Evolutionary conservation across 1,284 basidiomycete genomes (phyloP).

Genomic region (Ganoderma leucocontextum): DNA sequence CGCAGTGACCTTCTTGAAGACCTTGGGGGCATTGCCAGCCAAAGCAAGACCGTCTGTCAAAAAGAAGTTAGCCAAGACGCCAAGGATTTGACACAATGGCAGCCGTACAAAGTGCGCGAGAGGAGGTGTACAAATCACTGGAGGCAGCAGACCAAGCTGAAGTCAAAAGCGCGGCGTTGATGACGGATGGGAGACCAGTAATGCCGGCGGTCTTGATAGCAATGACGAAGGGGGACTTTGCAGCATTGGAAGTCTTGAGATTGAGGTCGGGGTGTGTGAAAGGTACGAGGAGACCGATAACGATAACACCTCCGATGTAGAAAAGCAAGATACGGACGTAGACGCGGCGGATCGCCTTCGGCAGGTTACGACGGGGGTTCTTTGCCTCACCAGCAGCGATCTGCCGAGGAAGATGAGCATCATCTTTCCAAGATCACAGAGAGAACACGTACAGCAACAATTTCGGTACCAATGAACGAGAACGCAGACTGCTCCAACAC

Average conservation of each 20-base stretch:
- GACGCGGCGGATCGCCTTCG: constrained; percentile 71
- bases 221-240: constrained; percentile 85
- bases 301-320: constrained; percentile 64
- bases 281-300: constrained; percentile 83
- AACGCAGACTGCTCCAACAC: constrained; percentile 72
- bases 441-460: constrained; percentile 68
- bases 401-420: constrained; percentile 16
- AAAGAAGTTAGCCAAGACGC: not conserved
- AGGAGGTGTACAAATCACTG: constrained; percentile 85
- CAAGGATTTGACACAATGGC: not conserved
- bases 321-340: constrained; percentile 80
- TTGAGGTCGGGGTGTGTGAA: constrained; percentile 67
- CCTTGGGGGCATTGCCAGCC: constrained; percentile 79
- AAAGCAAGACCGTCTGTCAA: constrained; percentile 76
- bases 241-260: constrained; percentile 64
- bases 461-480: constrained; percentile 80
- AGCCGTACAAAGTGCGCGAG: constrained; percentile 78
- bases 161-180: constrained; percentile 88
- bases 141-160: constrained; percentile 90
- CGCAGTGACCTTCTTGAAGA: constrained; percentile 75
- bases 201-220: constrained; percentile 81
- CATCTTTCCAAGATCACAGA: constrained; percentile 8
- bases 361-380: constrained; percentile 73
- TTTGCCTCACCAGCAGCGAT: constrained; percentile 85
- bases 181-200: constrained; percentile 81